Percentiles rank a stretch among this genome's conserved stretches.
Conservation (phyloP, 257 asterid species). For the Paulownia fortunei region DNA sequence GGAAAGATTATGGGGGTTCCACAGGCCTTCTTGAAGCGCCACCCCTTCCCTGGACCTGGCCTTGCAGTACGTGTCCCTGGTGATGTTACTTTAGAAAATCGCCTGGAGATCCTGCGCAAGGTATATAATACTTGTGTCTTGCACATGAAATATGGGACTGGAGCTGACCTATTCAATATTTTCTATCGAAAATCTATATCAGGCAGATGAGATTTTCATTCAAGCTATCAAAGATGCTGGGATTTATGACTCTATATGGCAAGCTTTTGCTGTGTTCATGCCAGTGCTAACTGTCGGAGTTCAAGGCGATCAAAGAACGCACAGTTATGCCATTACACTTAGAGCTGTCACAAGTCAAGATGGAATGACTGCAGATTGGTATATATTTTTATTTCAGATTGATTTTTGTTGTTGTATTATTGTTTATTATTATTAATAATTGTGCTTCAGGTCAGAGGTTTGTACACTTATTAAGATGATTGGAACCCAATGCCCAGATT, state of each 20-base stretch:
- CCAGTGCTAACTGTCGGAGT: constrained; percentile 92
- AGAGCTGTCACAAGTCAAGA: constrained; percentile 99
- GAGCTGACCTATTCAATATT: neutral
- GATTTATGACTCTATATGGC: constrained; percentile 91
- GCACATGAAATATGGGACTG: neutral
- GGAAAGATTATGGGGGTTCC: constrained; percentile 85
- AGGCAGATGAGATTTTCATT: constrained; percentile 98
- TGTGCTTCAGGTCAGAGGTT: neutral
- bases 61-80: constrained; percentile 93
- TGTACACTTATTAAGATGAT: neutral
- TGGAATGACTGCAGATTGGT: constrained; percentile 99
- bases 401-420: neutral
- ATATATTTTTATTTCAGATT: neutral
- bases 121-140: constrained; percentile 38
- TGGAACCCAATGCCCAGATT: too few species aligned
- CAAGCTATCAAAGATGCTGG: constrained; percentile 93
- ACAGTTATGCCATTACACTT: constrained; percentile 84
- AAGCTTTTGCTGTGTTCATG: constrained; percentile 97
- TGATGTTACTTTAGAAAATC: constrained; percentile 84
- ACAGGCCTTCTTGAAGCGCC: constrained; percentile 74
- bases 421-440: neutral
- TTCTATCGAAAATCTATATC: constrained; percentile 15
- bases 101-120: constrained; percentile 84
- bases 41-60: constrained; percentile 98
- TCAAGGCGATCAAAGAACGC: constrained; percentile 98